Evolutionary conservation across 805 yeast genomes (phyloP), one percentile per base, ranked within the genome.

Genomic region (Spathaspora passalidarum): DNA sequence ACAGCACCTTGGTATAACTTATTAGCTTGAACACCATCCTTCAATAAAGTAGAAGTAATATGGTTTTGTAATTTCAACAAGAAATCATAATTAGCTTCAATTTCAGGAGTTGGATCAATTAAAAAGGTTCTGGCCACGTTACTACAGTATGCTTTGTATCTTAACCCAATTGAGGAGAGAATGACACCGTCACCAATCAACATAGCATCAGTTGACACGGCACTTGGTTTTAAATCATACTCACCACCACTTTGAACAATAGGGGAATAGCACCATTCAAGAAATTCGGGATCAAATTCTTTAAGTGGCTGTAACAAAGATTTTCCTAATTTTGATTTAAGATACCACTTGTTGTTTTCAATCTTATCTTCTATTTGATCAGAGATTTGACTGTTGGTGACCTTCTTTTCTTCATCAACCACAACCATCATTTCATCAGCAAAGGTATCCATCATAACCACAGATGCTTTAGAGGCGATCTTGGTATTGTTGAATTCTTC

Each of bases 231-330:
- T 59, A 91, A 72, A 63, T 90, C 96, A 59, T 82, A 91, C 45
- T 82, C 81, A 29, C 88, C 89, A 45, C 96, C 96, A 55, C 95
- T 85, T 68, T 89, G 96, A 44, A 90, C 78, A 43, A 90, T 87
- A 22, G 98, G 97, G 45, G 90, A 81, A 64, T 88, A 89, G 53
- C 96, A 87, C 97, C 97, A 92, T 62, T 92, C 98, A 17, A 92
- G 68, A 51, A 81, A 79, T 50, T 80, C 81, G 4, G 84, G 72
- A 57, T 89, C 96, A 50, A 90, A 85, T 45, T 86, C 92, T 34
- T 58, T 58, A 41, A 54, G 47, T 21, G 66, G 53, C 26, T 78
- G 70, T 39, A 86, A 84, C 40, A 80, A 61, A 52, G 78, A 77
- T 56, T 82, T 80, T 32, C 80, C 81, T 45, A 68, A 59, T 3